Conservation (phyloP, 495 filamentous ascomycete species). For the Rhypophila decipiens region DNA sequence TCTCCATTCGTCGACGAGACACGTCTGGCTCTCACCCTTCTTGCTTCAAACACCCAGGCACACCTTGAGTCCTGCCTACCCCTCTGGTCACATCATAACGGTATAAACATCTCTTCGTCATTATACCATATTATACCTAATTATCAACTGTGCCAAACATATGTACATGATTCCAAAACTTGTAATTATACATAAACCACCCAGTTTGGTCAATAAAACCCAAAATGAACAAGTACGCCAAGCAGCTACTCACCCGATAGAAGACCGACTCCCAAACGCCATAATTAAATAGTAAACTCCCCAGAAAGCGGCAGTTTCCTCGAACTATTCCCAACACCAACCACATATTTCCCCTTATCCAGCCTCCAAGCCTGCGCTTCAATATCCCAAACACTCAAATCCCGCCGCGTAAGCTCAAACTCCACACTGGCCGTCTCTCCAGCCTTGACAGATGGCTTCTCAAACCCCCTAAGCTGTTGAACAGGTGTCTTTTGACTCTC, state of each 20-base stretch:
- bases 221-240: not conserved
- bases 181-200: no score
- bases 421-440: conserved; percentile 38
- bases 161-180: no score
- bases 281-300: conserved; percentile 15
- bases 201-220: no score
- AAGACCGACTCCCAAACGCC: not conserved
- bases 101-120: no score
- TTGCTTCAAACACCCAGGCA: no score
- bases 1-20: no score
- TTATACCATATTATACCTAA: no score
- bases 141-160: no score
- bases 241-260: not conserved
- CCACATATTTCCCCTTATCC: conserved; percentile 36
- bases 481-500: conserved; percentile 31
- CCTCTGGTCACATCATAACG: no score
- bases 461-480: conserved; percentile 60
- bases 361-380: conserved; percentile 54
- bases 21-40: no score
- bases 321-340: conserved; percentile 58
- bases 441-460: conserved; percentile 46
- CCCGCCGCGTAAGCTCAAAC: conserved; percentile 56
- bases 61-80: no score
- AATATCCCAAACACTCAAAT: conserved; percentile 63
- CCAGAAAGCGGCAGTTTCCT: conserved; percentile 55